phyloP scores from a whole-genome alignment of 768 basidiomycete species.

The Lentinula sp. region DNA sequence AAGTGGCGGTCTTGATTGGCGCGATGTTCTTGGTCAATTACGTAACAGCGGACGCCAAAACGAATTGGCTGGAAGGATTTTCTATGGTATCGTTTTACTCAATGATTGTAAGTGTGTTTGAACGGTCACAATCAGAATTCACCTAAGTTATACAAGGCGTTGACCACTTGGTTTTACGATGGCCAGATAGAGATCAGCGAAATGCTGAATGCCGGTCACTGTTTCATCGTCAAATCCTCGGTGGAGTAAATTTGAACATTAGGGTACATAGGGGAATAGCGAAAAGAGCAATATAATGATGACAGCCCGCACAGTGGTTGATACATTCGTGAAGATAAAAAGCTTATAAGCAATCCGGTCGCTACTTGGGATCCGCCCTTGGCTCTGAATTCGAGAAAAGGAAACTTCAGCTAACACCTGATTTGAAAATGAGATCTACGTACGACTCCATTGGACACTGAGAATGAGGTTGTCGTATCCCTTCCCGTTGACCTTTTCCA shows the following conservation, averaged over 20 bases:
- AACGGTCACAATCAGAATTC: background rate
- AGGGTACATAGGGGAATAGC: background rate
- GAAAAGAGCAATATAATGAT: background rate
- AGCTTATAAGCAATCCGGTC: background rate
- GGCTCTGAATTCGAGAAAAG: background rate
- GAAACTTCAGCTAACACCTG: too few relatives aligned
- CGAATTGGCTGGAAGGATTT: constrained; percentile 73
- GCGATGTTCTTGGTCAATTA: constrained; percentile 76
- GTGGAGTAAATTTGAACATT: background rate
- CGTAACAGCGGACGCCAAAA: constrained; percentile 72
- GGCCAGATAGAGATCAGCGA: constrained; percentile 1
- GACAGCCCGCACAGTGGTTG: background rate
- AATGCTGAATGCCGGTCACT: background rate
- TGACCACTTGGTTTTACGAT: constrained; percentile 6
- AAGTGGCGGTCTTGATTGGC: constrained; percentile 58
- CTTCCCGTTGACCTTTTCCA: constrained; percentile 86
- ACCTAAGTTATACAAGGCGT: background rate
- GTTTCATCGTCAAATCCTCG: background rate
- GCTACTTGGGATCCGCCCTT: background rate
- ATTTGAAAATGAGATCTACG: constrained; percentile 18
- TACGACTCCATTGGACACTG: constrained; percentile 59
- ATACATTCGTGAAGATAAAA: background rate
- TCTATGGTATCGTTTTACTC: constrained; percentile 62
- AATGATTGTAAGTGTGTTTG: constrained; percentile 42
- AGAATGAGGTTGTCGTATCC: constrained; percentile 91